These are phyloP conservation scores for Saccharomycopsis amapae DNA, from an alignment of 805 yeast genomes.

Conservation along the genomic window DNA sequence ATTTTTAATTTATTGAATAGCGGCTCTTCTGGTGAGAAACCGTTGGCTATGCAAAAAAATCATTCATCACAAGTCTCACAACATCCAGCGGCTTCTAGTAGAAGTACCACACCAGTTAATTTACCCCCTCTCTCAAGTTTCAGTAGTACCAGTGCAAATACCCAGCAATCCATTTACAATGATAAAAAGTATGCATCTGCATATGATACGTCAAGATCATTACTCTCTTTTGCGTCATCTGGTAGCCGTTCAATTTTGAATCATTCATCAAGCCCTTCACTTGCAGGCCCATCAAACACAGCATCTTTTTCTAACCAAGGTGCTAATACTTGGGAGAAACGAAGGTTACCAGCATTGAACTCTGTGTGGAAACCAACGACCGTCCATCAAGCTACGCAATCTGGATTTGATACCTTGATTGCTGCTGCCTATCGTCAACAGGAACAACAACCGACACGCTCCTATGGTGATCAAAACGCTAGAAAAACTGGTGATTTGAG, in stretches of 20 bases:
- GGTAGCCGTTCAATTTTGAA: conserved; percentile 7
- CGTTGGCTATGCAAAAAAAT: not conserved
- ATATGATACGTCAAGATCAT: conserved; percentile 6
- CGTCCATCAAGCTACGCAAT: not conserved
- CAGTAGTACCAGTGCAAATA: not conserved
- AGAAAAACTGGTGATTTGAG: no score
- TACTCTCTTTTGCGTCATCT: conserved; percentile 7
- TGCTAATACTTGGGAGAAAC: not conserved
- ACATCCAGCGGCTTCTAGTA: not conserved
- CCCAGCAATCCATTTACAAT: not conserved
- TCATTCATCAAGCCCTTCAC: not conserved
- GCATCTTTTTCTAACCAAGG: not conserved
- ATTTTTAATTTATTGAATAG: conserved; percentile 17
- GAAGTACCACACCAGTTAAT: conserved; percentile 11
- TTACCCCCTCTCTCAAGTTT: conserved; percentile 11
- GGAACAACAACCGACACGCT: not conserved
- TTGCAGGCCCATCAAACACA: not conserved
- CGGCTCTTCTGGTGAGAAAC: not conserved
- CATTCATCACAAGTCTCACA: not conserved
- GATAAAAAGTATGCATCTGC: not conserved
- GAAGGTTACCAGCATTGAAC: not conserved
- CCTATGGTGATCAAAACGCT: no score
- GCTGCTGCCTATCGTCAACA: conserved; percentile 5
- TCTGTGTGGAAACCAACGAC: not conserved
- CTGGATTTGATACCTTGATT: conserved; percentile 2